Conservation (phyloP, 305 asterid species). For the Solanum hybrid region DNA sequence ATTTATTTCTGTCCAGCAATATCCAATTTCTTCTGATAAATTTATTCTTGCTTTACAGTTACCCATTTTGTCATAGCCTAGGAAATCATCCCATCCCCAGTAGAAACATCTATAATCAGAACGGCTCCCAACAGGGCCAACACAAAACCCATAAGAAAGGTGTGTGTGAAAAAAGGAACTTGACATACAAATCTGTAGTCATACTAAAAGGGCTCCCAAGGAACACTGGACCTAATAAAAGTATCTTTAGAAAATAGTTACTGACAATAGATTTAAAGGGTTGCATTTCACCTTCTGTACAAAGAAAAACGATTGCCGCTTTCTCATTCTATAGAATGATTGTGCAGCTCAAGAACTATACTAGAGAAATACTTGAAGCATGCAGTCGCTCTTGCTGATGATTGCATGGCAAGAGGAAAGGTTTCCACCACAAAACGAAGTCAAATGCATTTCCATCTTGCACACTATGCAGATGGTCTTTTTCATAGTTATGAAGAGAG, state of each 20-base stretch:
- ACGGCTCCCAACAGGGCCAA: not conserved
- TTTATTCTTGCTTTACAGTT: not conserved
- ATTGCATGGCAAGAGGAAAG: slow-evolving; percentile 40
- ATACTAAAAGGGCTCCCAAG: not conserved
- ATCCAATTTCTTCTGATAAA: not conserved
- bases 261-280: not conserved
- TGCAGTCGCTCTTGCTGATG: slow-evolving; percentile 80
- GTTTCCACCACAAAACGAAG: slow-evolving; percentile 58
- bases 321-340: slow-evolving; percentile 12
- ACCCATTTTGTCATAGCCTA: not conserved
- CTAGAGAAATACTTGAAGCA: slow-evolving; percentile 89
- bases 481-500: slow-evolving; percentile 93
- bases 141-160: not conserved
- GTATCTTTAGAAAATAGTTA: not conserved
- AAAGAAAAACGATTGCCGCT: not conserved
- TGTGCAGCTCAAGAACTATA: slow-evolving; percentile 84
- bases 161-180: not conserved
- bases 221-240: not conserved
- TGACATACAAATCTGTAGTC: not conserved
- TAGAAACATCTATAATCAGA: not conserved
- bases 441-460: slow-evolving; percentile 97
- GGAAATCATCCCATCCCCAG: not conserved
- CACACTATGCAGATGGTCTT: slow-evolving; percentile 97
- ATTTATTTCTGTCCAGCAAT: not conserved
- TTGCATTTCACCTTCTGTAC: not conserved